Evolutionary conservation across 108 stramenopile species (phyloP), one percentile per base, ranked within the genome.

Genomic region (Parietichytrium sp.): DNA sequence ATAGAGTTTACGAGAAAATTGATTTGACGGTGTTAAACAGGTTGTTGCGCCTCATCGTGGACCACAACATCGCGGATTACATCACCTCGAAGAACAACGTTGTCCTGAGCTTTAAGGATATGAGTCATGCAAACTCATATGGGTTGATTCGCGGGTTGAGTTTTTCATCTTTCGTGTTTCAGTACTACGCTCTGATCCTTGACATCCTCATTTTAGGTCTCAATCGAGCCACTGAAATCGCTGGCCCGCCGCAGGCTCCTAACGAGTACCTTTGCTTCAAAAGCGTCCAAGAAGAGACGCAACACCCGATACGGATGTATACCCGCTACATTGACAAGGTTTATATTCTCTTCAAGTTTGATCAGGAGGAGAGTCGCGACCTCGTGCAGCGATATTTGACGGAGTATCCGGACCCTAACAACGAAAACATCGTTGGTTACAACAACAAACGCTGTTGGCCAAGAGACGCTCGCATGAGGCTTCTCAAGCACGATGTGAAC

Each of bases 381-480:
- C 90, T 99, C 27, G 97, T 99, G 79, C 98, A 99, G 88, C 91
- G 98, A 30, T 98, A 93, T 83, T 87, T 99, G 29, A 99, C 97
- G 55, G 98, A 98, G 86, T 96, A 99, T 79, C 98, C 98, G 25
- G 98, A 99, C 88, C 98, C 98, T 2, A 99, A 99, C 91, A 99
- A 98, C 87, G 97, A 98, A 86, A 99, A 98, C 88, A 95, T 96
- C 31, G 98, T 99, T 51, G 98, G 98, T 7, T 99, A 99, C 87
- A 93, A 94, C 81, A 99, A 98, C 91, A 97, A 97, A 89, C 96
- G 94, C 80, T 99, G 98, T 88, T 99, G 98, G 98, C 96, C 98
- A 20, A 89, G 98, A 30, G 98, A 99, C 82, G 95, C 94, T 52
- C 93, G 98, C 50, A 99, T 99, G 98, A 88, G 98, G 29, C 89